Percentiles rank a stretch among this genome's conserved stretches.
phyloP scores from a whole-genome alignment of 345 rosid genomes.

The Populus pruinosa region DNA sequence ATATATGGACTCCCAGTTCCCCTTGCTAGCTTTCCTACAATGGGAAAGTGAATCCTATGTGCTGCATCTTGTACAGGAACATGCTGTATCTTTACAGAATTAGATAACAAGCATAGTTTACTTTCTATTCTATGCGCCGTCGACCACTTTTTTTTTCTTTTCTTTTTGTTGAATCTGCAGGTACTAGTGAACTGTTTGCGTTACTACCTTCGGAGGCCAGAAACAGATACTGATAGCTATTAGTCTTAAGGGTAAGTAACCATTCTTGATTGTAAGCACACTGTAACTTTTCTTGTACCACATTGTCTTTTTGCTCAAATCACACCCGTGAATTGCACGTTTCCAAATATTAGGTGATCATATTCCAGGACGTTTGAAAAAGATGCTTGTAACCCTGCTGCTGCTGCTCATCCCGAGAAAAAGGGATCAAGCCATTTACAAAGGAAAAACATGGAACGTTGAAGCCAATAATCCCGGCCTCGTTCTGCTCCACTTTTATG shows the following conservation, averaged over 20 bases:
- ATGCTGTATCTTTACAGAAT: neutral
- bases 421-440: neutral
- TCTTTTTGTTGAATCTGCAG: conserved; percentile 33
- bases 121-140: neutral
- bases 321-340: neutral
- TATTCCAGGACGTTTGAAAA: conserved; percentile 4
- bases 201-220: conserved; percentile 90
- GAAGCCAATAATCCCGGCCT: neutral
- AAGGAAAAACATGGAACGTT: neutral
- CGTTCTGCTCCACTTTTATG: neutral
- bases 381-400: neutral
- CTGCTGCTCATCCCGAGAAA: neutral
- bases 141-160: neutral
- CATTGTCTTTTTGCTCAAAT: conserved; percentile 7
- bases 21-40: no score
- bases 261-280: conserved; percentile 19
- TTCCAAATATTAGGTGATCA: neutral
- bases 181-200: conserved; percentile 76
- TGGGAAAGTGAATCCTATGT: neutral
- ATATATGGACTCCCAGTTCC: neutral
- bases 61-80: neutral
- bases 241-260: conserved; percentile 15
- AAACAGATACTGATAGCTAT: conserved; percentile 81
- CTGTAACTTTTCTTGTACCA: conserved; percentile 12
- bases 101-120: neutral